Evolutionary conservation across 2,329 filamentous ascomycete genomes (phyloP), one percentile per base, ranked within the genome.

Genomic region (Hypoxylon sp.): DNA sequence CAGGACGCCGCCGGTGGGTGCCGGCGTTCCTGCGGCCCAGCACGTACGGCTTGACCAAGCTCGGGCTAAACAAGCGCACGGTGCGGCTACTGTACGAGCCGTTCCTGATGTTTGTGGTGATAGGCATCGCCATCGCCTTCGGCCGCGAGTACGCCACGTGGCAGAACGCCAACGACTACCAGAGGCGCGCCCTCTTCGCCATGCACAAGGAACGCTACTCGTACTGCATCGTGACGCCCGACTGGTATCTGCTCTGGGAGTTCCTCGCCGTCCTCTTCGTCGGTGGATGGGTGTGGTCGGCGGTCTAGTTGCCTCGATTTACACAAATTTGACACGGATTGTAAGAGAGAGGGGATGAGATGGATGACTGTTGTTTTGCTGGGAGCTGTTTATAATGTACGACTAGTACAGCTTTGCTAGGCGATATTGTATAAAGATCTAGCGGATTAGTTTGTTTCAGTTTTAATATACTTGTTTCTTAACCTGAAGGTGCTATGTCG

Each of bases 161-260:
- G 59, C 51, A 11, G 47, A 3, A 48, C 8, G 60, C 61, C 22
- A 74, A 74, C 59, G 30, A 53, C 7, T 10, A 58, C 1, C 46
- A 53, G 28, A 44, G 34, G 30, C 68, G 72, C 10, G 70, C 51
- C 2, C 8, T 71, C 10, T 72, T 51, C 46, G 46, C 60, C 24
- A 11, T 50, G 13, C 4, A 32, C 30, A 8, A 34, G 7, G 28
- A 65, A 1, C 49, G 47, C 28, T 2, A 24, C 2, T 2, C 8
- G 3, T 0, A 71, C 8, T 68, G 65, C 54, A 8, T 73, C 5
- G 8, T 13, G 13, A n/a, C 4, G 13, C 34, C 34, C 3, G 13
- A 10, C 8, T 59, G 56, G 20, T 62, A 65, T 2, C 54, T 68
- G 22, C 46, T 70, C 30, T 70, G 68, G 71, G 59, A 72, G 41